Base-by-base conservation (phyloP, 805 yeast species). In the Kregervanrija delftensis region DNA sequence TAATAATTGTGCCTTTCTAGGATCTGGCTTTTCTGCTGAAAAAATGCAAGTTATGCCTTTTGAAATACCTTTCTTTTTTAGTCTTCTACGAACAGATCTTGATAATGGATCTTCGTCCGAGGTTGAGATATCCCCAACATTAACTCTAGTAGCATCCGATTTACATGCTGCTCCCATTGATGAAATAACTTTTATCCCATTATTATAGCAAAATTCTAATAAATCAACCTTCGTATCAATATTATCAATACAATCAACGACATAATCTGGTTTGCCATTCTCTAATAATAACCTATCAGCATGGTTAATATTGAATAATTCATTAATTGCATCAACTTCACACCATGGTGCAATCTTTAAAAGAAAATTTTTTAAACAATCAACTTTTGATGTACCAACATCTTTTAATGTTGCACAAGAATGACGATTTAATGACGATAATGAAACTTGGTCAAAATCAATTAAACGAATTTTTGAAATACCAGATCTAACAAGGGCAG, bases 121-220 rank as follows among this genome's bases (percentile, higher is more conserved):
- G 42, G 76, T 77, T 32, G 95, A 81, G 43, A 93, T 79, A 64
- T 93, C 99, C 32, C 89, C 89, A 36, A 93, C 74, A 59, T 88
- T 86, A 46, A 93, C 78, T 57, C 98, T 73, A 3, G 97, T 83
- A 11, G 98, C 95, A 60, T 93, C 99, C 42, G 95, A 83, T 63
- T 93, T 93, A 54, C 96, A 84, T 4, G 96, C 96, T 1, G 99
- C 98, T 28, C 99, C 99, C 80, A 95, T 95, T 1, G 96, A 86
- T 4, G 95, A 81, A 35, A 93, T 76, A 31, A 89, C 84, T n/a
- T 76, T 77, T 32, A 91, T 60, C 1, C 72, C 63, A 37, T 78
- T 66, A 13, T 72, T 70, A 59, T 81, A 68, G 52, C 95, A 83
- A 64, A 73, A 90, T 31, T 81, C 81, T 52, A 93, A 68, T 42